Evolutionary conservation across 139 green algal genomes (phyloP).

Genomic region (Astrephomene gubernaculifera): DNA sequence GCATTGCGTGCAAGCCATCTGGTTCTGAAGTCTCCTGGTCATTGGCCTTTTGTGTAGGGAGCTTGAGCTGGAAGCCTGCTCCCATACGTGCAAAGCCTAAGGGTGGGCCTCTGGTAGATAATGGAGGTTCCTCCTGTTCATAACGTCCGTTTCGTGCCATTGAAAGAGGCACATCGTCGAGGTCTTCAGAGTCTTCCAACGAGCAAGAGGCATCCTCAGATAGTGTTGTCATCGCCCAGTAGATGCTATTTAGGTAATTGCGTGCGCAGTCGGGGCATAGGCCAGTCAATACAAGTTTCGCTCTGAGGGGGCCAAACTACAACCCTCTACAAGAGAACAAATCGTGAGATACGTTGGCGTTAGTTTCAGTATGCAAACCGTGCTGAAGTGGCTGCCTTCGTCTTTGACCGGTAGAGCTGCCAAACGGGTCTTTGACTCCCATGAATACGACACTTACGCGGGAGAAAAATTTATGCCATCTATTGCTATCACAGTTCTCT

Average conservation of each 20-base stretch:
- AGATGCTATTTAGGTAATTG: not conserved
- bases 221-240: not conserved
- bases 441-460: not conserved
- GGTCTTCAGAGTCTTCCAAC: slow-evolving; percentile 20
- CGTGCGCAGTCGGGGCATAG: not conserved
- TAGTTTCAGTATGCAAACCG: no score
- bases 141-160: slow-evolving; percentile 18
- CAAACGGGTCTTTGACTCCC: not conserved
- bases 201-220: slow-evolving; percentile 9
- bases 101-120: not conserved
- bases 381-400: not conserved
- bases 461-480: no score
- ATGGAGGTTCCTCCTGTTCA: not conserved
- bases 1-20: not conserved
- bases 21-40: not conserved
- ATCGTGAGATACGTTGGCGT: no score
- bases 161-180: slow-evolving; percentile 15
- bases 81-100: not conserved
- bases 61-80: slow-evolving; percentile 6
- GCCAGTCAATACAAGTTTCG: not conserved
- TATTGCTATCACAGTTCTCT: no score
- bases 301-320: slow-evolving; percentile 18
- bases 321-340: no score
- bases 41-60: not conserved
- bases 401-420: not conserved